phyloP scores from a whole-genome alignment of 2,329 filamentous ascomycete species.

The Aureobasidium sp. region DNA sequence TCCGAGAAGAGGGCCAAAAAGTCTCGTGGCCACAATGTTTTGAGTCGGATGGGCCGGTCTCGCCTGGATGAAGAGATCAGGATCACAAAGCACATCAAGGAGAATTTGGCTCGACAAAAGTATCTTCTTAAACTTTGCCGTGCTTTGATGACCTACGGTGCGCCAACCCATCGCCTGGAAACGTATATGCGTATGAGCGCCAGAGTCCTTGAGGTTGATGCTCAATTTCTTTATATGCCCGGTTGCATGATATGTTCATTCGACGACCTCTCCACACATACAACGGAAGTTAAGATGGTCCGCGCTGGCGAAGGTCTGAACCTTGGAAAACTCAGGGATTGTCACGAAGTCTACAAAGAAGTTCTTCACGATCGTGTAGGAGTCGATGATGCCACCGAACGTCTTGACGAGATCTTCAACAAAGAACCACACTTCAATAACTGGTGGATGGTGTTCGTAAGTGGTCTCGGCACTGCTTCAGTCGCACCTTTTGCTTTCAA shows the following conservation, averaged over 20 bases:
- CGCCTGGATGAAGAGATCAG: slow-evolving; percentile 46
- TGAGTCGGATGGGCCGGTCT: slow-evolving; percentile 31
- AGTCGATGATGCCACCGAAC: slow-evolving; percentile 60
- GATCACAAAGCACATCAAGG: slow-evolving; percentile 55
- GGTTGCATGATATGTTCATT: slow-evolving; percentile 94
- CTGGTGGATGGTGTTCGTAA: slow-evolving; percentile 53
- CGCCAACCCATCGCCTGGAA: slow-evolving; percentile 83
- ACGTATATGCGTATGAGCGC: slow-evolving; percentile 89
- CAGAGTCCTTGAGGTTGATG: slow-evolving; percentile 79
- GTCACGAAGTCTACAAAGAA: slow-evolving; percentile 72
- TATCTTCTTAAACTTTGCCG: slow-evolving; percentile 81
- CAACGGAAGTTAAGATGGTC: slow-evolving; percentile 72
- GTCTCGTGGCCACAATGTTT: slow-evolving; percentile 27
- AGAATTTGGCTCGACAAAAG: slow-evolving; percentile 69
- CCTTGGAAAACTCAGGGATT: slow-evolving; percentile 64
- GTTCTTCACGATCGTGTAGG: slow-evolving; percentile 71
- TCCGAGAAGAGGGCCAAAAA: slow-evolving; percentile 27
- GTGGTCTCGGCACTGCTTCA: slow-evolving; percentile 66
- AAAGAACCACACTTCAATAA: slow-evolving; percentile 46
- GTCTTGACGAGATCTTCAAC: slow-evolving; percentile 57
- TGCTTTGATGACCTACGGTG: slow-evolving; percentile 82
- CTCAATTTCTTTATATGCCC: slow-evolving; percentile 83
- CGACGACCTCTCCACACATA: slow-evolving; percentile 64
- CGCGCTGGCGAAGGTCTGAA: slow-evolving; percentile 62
- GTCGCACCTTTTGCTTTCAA: slow-evolving; percentile 77